Evolutionary conservation across 2,329 filamentous ascomycete genomes (phyloP).

Genomic region (Moelleriella libera): DNA sequence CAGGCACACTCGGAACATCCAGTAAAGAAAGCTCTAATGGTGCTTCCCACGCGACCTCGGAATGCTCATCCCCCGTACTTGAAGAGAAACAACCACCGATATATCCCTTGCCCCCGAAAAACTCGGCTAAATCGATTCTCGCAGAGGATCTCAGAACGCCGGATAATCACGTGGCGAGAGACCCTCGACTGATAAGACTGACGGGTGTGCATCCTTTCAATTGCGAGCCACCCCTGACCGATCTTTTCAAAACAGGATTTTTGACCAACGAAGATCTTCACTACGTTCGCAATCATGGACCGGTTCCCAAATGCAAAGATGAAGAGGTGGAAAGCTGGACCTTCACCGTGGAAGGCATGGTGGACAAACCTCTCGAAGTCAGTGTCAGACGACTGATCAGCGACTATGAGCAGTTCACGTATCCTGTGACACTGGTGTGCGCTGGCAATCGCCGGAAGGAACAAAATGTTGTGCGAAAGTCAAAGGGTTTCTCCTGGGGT

Average conservation of each 20-base stretch:
- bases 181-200: slow-evolving; percentile 68
- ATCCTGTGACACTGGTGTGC: slow-evolving; percentile 79
- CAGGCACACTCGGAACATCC: slow-evolving; percentile 22
- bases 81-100: not conserved
- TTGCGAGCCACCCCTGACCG: slow-evolving; percentile 67
- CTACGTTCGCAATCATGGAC: slow-evolving; percentile 83
- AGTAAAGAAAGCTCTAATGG: slow-evolving; percentile 18
- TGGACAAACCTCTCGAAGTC: slow-evolving; percentile 60
- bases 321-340: slow-evolving; percentile 65
- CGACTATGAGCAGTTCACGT: slow-evolving; percentile 69
- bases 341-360: slow-evolving; percentile 71
- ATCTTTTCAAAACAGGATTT: slow-evolving; percentile 68
- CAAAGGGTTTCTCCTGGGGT: slow-evolving; percentile 91
- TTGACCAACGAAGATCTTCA: slow-evolving; percentile 78
- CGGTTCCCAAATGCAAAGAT: slow-evolving; percentile 63
- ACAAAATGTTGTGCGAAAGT: slow-evolving; percentile 80
- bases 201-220: slow-evolving; percentile 90
- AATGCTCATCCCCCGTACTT: not conserved
- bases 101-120: slow-evolving; percentile 57
- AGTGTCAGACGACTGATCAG: slow-evolving; percentile 58
- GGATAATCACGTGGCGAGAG: slow-evolving; percentile 66
- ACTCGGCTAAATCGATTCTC: slow-evolving; percentile 47
- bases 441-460: slow-evolving; percentile 87
- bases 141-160: slow-evolving; percentile 72
- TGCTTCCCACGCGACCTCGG: not conserved